A percentile compares a stretch with the other conserved stretches of the same genome.
Evolutionary conservation across 1,139 yeast species (phyloP).

Genomic region (Ogataea hybrid): DNA sequence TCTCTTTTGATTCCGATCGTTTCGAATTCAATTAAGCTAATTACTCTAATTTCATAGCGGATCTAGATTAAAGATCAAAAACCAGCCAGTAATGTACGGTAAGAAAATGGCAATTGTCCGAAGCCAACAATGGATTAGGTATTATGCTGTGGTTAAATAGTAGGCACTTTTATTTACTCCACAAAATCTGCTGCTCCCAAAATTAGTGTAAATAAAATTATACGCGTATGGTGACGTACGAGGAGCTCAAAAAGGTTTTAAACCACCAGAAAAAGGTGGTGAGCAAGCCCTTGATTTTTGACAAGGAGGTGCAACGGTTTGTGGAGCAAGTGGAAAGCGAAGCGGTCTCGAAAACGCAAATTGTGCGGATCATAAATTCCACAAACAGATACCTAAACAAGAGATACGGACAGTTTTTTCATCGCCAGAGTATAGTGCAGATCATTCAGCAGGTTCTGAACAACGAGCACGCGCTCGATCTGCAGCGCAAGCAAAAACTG

Average conservation of each 20-base stretch:
- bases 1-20: constrained; percentile 8
- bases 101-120: neutral
- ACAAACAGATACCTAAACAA: constrained; percentile 20
- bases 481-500: constrained; percentile 19
- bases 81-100: no score
- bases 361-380: constrained; percentile 15
- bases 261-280: constrained; percentile 23
- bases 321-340: constrained; percentile 2
- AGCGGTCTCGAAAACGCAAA: constrained; percentile 13
- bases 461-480: constrained; percentile 19
- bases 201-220: no score
- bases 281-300: constrained; percentile 18
- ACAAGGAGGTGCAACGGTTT: constrained; percentile 10
- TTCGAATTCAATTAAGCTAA: neutral
- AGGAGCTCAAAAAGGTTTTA: constrained; percentile 24
- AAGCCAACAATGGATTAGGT: neutral
- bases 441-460: constrained; percentile 27
- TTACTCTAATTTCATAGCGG: neutral
- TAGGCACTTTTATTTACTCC: no score
- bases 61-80: no score
- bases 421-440: constrained; percentile 28
- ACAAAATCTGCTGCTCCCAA: no score
- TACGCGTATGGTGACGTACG: constrained; percentile 21
- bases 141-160: no score
- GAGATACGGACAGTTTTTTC: constrained; percentile 25